phyloP scores from a whole-genome alignment of 2,329 filamentous ascomycete genomes.

The Pseudocercospora fuligena region DNA sequence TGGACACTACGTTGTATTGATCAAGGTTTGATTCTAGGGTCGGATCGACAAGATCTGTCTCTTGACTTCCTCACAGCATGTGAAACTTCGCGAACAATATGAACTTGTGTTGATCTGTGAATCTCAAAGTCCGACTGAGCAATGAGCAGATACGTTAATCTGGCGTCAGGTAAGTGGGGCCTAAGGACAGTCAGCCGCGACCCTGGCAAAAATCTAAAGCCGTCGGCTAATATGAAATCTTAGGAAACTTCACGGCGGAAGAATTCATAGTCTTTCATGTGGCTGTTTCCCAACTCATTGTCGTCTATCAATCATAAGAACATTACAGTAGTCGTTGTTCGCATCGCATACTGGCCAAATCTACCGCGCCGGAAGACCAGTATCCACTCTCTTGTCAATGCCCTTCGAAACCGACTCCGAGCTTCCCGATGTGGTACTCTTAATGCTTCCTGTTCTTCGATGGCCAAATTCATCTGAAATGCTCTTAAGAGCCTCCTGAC shows the following conservation, averaged over 20 bases:
- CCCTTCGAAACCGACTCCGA: neutral
- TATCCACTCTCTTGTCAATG: slow-evolving; percentile 1
- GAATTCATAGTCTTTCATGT: neutral
- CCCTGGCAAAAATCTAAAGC: slow-evolving; percentile 2
- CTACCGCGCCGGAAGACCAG: neutral
- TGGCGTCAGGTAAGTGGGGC: slow-evolving; percentile 7
- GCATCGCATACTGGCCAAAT: neutral
- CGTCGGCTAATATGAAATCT: slow-evolving; percentile 1
- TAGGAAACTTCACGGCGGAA: neutral
- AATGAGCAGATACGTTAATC: neutral
- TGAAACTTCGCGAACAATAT: neutral
- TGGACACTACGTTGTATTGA: neutral
- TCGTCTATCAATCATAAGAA: slow-evolving; percentile 2
- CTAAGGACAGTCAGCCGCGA: neutral
- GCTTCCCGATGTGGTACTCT: slow-evolving; percentile 21
- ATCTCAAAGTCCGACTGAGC: neutral
- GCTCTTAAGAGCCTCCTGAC: slow-evolving; percentile 37
- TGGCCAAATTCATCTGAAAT: slow-evolving; percentile 26
- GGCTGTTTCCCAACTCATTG: slow-evolving; percentile 1
- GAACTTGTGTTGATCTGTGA: neutral
- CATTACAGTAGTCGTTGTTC: neutral
- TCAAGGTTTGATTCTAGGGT: neutral
- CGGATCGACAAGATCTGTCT: neutral
- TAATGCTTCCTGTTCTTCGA: slow-evolving; percentile 22
- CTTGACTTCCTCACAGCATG: neutral